Percentiles rank a stretch among this genome's conserved stretches.
phyloP scores from a whole-genome alignment of 163 green algal species.

The Scenedesmus sp. region DNA sequence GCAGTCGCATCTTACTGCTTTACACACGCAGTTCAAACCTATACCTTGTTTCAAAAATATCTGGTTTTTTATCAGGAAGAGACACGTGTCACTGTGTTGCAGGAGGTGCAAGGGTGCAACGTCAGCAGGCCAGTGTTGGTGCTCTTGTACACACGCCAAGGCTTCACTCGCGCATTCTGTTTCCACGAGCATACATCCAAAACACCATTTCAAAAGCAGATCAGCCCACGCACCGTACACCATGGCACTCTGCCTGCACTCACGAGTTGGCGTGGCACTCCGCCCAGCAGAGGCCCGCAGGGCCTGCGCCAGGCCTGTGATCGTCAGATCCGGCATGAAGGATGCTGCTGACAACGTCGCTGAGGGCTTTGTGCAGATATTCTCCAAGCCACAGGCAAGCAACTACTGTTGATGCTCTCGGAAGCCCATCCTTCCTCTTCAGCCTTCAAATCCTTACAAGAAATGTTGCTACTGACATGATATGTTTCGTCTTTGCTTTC shows the following conservation, averaged over 20 bases:
- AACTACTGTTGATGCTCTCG: background rate
- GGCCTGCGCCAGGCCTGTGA: background rate
- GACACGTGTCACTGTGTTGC: background rate
- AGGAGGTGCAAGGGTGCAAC: background rate
- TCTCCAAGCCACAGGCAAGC: constrained; percentile 14
- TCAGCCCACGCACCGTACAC: background rate
- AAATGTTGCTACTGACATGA: background rate
- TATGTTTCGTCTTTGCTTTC: background rate
- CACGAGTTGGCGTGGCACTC: background rate
- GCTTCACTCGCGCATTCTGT: background rate
- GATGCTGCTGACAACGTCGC: background rate
- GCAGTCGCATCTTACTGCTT: too few relatives aligned
- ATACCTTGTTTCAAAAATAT: too few relatives aligned
- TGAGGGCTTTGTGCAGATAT: constrained; percentile 18
- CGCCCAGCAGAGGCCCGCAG: background rate
- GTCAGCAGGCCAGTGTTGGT: background rate
- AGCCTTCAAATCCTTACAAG: background rate
- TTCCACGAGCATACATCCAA: background rate
- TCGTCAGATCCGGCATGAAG: background rate
- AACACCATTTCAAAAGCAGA: background rate
- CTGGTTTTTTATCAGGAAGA: background rate
- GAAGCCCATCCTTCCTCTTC: background rate
- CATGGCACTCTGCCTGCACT: constrained; percentile 1
- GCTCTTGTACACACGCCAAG: background rate
- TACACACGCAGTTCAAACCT: too few relatives aligned